A percentile compares a stretch with the other conserved stretches of the same genome.
Conservation (phyloP, 1,284 basidiomycete species). For the Athelia psychrophila region DNA sequence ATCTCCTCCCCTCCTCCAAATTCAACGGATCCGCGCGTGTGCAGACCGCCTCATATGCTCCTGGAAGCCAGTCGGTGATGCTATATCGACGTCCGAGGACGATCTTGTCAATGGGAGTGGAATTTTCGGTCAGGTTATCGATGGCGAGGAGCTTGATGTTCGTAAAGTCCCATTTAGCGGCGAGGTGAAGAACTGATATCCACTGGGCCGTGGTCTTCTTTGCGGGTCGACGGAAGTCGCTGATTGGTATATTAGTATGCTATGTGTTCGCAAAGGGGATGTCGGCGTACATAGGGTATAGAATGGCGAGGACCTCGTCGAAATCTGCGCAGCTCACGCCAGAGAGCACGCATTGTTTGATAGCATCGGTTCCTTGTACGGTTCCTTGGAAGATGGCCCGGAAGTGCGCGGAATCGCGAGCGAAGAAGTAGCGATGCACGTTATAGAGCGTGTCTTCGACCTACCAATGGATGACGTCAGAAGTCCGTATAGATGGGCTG, state of each 20-base stretch:
- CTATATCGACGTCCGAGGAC: slow-evolving; percentile 27
- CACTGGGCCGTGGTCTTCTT: slow-evolving; percentile 32
- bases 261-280: too few species aligned
- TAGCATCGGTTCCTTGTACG: slow-evolving; percentile 7
- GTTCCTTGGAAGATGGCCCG: slow-evolving; percentile 16
- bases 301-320: slow-evolving; percentile 9
- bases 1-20: slow-evolving; percentile 26
- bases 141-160: slow-evolving; percentile 31
- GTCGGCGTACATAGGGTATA: slow-evolving; percentile 5
- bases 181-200: slow-evolving; percentile 33
- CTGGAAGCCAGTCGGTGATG: slow-evolving; percentile 29
- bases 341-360: slow-evolving; percentile 6
- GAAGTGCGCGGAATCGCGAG: slow-evolving; percentile 29
- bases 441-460: slow-evolving; percentile 23
- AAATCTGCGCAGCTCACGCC: slow-evolving; percentile 29
- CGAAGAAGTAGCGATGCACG: slow-evolving; percentile 28
- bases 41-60: slow-evolving; percentile 33
- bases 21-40: slow-evolving; percentile 20
- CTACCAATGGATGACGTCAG: slow-evolving; percentile 7
- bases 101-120: slow-evolving; percentile 31
- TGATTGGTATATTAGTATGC: slow-evolving; percentile 8
- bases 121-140: slow-evolving; percentile 22
- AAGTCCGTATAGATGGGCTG: too few species aligned
- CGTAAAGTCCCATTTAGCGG: slow-evolving; percentile 29
- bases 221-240: slow-evolving; percentile 26